These are phyloP conservation scores for Fusarium paranaense DNA, from an alignment of 2,329 filamentous ascomycete species.

Conservation along the genomic window DNA sequence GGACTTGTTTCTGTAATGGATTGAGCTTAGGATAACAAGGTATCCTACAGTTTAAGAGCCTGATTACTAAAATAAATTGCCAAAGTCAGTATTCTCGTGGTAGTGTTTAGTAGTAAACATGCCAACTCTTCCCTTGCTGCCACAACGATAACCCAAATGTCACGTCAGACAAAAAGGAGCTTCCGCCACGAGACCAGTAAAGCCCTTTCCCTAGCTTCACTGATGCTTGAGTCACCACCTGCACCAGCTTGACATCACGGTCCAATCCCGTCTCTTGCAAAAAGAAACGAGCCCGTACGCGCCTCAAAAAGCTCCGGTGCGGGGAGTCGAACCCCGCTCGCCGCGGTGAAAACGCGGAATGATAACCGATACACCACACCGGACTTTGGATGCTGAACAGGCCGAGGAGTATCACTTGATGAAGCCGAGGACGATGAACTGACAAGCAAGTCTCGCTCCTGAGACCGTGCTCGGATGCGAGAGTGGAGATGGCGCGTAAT, in stretches of 20 bases:
- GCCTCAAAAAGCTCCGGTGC: background rate
- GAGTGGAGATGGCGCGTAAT: background rate
- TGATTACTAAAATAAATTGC: background rate
- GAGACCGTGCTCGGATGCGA: background rate
- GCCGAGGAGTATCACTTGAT: background rate
- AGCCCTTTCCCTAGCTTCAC: background rate
- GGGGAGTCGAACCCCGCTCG: slow-evolving; percentile 7
- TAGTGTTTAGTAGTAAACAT: background rate
- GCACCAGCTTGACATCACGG: background rate
- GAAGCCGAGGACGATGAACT: background rate
- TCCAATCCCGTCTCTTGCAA: background rate
- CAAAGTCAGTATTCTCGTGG: background rate
- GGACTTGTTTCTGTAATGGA: background rate
- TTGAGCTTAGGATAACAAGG: background rate
- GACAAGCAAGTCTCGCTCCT: background rate
- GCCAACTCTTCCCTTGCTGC: background rate
- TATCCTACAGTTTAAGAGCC: background rate
- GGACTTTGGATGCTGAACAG: background rate
- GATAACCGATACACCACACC: slow-evolving; percentile 8
- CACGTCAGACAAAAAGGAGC: background rate
- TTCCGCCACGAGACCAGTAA: background rate
- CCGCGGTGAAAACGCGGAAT: slow-evolving; percentile 9
- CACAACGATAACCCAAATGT: background rate
- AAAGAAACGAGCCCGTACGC: background rate
- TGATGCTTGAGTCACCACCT: background rate